Base-by-base conservation (phyloP, 345 rosid genomes). In the Salix suchowensis region DNA sequence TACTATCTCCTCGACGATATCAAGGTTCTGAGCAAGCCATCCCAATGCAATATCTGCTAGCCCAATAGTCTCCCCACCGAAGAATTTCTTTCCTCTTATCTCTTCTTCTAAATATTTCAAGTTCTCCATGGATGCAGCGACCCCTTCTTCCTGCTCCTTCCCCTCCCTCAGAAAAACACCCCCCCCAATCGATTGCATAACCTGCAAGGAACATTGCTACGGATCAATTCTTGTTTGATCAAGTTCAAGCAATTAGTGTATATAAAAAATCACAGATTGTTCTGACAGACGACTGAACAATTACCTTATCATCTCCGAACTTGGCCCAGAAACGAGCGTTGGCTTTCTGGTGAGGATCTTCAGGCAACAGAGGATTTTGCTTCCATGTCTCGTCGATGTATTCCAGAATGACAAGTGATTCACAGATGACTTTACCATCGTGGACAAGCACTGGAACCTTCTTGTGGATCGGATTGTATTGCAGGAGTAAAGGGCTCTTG, bases 11-110 rank as follows among this genome's bases (percentile, higher is more conserved):
- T 76, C 73, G 6, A 39, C 26, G 39, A 68, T 52, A 52, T n/a
- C 11, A 2, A 55, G 7, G 16, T 4, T 39, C n/a, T 58, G 7
- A 46, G 78, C 78, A 67, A 76, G 23, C 78, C 78, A 76, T 13
- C 78, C 78, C 19, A 76, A 39, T 67, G 73, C 73, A 55, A 76
- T 11, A 52, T 76, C 78, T 10, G 69, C 72, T 18, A 54, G 7
- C 39, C 78, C 78, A 36, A 76, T 68, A 18, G 40, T 28, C 24
- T 76, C 78, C 34, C 78, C 76, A 2, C 76, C 76, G 28, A 73
- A 73, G 39, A 40, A 62, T 62, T 40, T 73, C 12, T 73, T 73
- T 4, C 52, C 78, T 65, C 26, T 39, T 19, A 76, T 39, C 66
- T 76, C 78, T 1, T 67, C 67, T 58, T 76, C 78, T 52, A 68